Percentiles rank a stretch among this genome's conserved stretches.
phyloP scores from a whole-genome alignment of 2,329 filamentous ascomycete genomes.

The Alternaria brassicicola region DNA sequence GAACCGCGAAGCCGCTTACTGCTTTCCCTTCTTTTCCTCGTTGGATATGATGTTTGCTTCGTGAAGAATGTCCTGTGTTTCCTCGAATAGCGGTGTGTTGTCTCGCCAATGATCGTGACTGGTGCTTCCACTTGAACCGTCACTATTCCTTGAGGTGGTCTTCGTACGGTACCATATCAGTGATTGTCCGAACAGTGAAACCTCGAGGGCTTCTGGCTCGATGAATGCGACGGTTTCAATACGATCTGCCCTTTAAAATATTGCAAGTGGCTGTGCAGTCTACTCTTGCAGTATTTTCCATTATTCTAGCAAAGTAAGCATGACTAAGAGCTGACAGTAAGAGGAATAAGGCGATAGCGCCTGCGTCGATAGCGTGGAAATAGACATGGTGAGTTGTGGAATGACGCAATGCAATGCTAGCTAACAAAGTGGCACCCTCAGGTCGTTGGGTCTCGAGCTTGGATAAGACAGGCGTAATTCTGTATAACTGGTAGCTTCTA shows the following conservation, averaged over 20 bases:
- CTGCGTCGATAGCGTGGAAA: neutral
- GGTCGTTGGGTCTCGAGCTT: neutral
- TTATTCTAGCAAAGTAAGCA: neutral
- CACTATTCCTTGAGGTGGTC: conserved; percentile 10
- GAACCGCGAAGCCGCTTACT: neutral
- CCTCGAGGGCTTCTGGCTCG: conserved; percentile 25
- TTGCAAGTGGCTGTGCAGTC: neutral
- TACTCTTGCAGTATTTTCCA: neutral
- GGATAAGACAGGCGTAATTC: neutral
- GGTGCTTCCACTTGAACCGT: neutral
- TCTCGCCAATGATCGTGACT: conserved; percentile 33
- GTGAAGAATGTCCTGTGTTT: conserved; percentile 20
- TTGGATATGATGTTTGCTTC: neutral
- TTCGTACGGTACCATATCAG: neutral
- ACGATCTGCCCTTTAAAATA: conserved; percentile 17
- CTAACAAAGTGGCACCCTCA: neutral
- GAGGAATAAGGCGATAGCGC: neutral
- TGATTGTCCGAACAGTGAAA: conserved; percentile 28
- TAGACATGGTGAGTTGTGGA: neutral
- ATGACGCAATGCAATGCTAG: neutral
- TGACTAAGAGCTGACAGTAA: neutral
- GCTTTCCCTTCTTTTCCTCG: neutral
- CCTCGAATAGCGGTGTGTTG: conserved; percentile 29
- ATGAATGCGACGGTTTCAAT: conserved; percentile 19
- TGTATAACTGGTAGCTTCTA: neutral